Base-by-base conservation (phyloP, 2,329 filamentous ascomycete species). In the Aspergillus phoenicis region DNA sequence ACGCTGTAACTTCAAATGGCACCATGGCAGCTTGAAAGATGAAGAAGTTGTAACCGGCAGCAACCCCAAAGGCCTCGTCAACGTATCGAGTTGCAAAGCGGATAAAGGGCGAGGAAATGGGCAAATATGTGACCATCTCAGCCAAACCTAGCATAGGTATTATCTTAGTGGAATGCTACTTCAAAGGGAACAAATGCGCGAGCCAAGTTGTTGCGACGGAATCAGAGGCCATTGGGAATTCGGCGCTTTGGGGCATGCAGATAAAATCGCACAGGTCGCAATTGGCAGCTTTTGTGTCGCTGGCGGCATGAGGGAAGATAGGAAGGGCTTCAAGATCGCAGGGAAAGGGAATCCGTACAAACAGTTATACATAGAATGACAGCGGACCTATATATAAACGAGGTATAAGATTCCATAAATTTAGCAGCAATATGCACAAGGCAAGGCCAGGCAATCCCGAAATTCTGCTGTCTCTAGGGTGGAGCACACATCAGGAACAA, bases 1-100 rank as follows among this genome's bases (percentile, higher is more conserved):
- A 77, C 4, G 82, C 82, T 11, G 81, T 80, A 45, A 84, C 79
- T 64, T 84, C 82, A 57, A 83, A 84, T 0, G 82, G 82, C 3
- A 84, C 80, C 52, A 83, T 71, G 6, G 80, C 74, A 6, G 80
- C 82, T 70, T 83, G 79, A 60, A 82, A 82, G 52, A 84, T 69
- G 69, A 83, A 83, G 66, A 83, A 84, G 63, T 83, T 83, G 72
- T 80, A 83, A 4, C 79, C 80, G 17, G 77, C 76, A 22, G 78
- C 77, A 53, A 82, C 76, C 5, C 80, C 79, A 55, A 82, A 77
- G 15, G 81, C 80, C 45, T 80, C 78, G 60, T 83, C 81, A 43
- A 83, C 81, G 66, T 78, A 83, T 8, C 77, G 75, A 52, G 79
- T 76, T 15, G 78, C 79, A 58, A 81, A 78, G 15, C 78, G 78